Evolutionary conservation across 2,329 filamentous ascomycete genomes (phyloP).

Genomic region (Diaporthe australafricana): DNA sequence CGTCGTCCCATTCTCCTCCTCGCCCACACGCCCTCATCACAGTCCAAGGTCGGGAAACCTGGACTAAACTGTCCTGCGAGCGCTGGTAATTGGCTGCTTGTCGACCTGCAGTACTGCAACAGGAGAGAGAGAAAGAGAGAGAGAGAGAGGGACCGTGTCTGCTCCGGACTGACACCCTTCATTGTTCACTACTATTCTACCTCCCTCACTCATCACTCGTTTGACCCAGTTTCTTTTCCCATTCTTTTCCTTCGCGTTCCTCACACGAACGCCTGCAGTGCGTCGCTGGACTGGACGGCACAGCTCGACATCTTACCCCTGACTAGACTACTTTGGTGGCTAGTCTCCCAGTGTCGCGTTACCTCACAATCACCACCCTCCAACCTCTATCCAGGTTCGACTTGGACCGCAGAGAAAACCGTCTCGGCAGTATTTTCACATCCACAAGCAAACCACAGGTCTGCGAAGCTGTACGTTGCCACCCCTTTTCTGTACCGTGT

Average conservation of each 20-base stretch:
- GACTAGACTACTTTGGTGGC: conserved; percentile 33
- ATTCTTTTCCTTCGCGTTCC: background rate
- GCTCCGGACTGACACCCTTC: background rate
- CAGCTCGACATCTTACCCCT: conserved; percentile 29
- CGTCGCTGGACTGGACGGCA: conserved; percentile 23
- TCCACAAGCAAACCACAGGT: background rate
- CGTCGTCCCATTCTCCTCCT: conserved; percentile 15
- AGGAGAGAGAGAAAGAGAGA: background rate
- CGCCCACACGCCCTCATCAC: background rate
- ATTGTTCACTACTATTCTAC: conserved; percentile 13
- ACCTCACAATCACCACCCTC: background rate
- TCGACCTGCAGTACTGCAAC: conserved; percentile 3
- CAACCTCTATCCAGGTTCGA: background rate
- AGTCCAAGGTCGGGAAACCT: conserved; percentile 33
- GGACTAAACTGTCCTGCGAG: conserved; percentile 15
- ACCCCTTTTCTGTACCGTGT: background rate
- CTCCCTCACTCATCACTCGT: conserved; percentile 18
- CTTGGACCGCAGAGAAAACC: background rate
- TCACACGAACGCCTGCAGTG: conserved; percentile 16
- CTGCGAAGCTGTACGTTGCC: conserved; percentile 30
- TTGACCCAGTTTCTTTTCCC: background rate
- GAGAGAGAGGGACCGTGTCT: conserved; percentile 10
- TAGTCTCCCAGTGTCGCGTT: conserved; percentile 26
- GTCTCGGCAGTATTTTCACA: background rate
- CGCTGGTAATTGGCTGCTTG: conserved; percentile 23